Evolutionary conservation across 495 filamentous ascomycete species (phyloP).

Genomic region (Ascobolus immersus): DNA sequence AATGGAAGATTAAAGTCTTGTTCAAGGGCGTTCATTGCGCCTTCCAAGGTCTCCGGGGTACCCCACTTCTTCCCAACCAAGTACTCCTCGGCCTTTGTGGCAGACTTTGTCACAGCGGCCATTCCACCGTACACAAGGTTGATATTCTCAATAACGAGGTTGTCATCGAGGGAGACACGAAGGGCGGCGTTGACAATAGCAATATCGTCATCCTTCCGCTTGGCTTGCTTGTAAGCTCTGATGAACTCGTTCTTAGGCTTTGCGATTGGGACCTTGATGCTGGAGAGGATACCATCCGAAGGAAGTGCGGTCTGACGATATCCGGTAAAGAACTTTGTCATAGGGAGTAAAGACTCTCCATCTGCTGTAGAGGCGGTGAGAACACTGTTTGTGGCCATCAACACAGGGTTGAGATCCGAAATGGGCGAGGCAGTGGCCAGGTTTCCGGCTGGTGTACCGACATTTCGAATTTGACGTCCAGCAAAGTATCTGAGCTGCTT

Average conservation of each 20-base stretch:
- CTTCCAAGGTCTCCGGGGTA: conserved; percentile 36
- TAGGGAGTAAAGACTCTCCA: conserved; percentile 55
- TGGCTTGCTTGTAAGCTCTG: conserved; percentile 52
- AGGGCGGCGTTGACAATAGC: conserved; percentile 53
- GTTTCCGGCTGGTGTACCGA: conserved; percentile 87
- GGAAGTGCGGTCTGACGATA: conserved; percentile 70
- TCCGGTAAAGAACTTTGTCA: conserved; percentile 77
- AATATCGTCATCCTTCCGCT: conserved; percentile 62
- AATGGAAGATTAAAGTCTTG: conserved; percentile 46
- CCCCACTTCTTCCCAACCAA: conserved; percentile 41
- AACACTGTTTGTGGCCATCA: conserved; percentile 62
- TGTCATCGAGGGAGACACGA: conserved; percentile 30
- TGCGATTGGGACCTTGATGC: conserved; percentile 58
- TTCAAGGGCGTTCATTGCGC: conserved; percentile 41
- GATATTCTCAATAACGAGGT: conserved; percentile 28
- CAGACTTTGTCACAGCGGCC: conserved; percentile 45
- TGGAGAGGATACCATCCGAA: conserved; percentile 57
- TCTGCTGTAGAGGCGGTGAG: conserved; percentile 40
- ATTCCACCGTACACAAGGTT: conserved; percentile 51
- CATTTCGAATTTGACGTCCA: conserved; percentile 84
- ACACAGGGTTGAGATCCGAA: conserved; percentile 84
- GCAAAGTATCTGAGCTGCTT: conserved; percentile 83
- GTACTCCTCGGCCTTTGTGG: conserved; percentile 34
- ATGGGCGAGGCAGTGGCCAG: conserved; percentile 88
- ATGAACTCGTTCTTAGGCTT: conserved; percentile 35